Percentiles rank a stretch among this genome's conserved stretches.
phyloP scores from a whole-genome alignment of 2,329 filamentous ascomycete species.

The Aspergillus pseudoglaucus region DNA sequence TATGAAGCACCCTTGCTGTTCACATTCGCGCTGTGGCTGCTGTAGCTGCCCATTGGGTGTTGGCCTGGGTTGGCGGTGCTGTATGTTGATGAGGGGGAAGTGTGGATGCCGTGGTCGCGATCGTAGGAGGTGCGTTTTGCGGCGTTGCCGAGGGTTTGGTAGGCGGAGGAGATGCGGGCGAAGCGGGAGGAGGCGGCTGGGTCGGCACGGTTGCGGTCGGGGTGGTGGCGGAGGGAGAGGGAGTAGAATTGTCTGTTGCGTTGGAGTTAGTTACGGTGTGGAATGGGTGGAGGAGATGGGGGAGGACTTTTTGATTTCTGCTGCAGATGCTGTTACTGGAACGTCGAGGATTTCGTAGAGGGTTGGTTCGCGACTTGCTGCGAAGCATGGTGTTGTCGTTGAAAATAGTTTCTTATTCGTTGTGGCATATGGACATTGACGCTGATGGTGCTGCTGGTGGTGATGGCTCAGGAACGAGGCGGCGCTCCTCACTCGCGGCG shows the following conservation, averaged over 20 bases:
- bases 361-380: constrained; percentile 42
- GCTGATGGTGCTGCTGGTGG: constrained; percentile 1
- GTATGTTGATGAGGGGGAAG: constrained; percentile 22
- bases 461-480: constrained; percentile 2
- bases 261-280: not conserved
- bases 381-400: constrained; percentile 31
- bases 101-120: constrained; percentile 43
- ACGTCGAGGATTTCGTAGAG: constrained; percentile 81
- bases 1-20: constrained; percentile 35
- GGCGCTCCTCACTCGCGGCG: constrained; percentile 14
- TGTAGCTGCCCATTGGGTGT: constrained; percentile 49
- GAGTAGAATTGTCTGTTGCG: constrained; percentile 65
- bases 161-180: constrained; percentile 77
- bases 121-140: constrained; percentile 77
- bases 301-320: constrained; percentile 75
- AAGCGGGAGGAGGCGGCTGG: constrained; percentile 68
- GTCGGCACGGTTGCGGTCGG: constrained; percentile 78
- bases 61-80: constrained; percentile 24
- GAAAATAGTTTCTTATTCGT: constrained; percentile 37
- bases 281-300: not conserved
- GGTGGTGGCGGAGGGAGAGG: constrained; percentile 87
- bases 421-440: not conserved
- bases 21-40: constrained; percentile 36
- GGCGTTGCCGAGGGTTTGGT: constrained; percentile 65
- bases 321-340: constrained; percentile 59